Base-by-base conservation (phyloP, 495 filamentous ascomycete species). In the Podospora tetraspora region DNA sequence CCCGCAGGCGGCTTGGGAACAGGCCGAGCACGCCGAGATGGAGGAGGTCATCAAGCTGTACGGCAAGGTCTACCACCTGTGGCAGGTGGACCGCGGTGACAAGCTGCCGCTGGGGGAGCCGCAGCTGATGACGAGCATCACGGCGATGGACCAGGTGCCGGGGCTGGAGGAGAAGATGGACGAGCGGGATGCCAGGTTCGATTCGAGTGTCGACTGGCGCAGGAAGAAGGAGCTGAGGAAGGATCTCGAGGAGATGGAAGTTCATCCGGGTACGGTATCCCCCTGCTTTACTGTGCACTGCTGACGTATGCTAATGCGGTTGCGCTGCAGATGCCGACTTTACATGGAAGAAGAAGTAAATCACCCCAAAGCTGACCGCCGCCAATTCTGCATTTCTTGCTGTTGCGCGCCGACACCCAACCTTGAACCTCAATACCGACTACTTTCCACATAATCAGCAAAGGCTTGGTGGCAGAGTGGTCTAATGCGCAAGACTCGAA, bases 61-160 rank as follows among this genome's bases (percentile, higher is more conserved):
- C 69, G 93, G 92, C n/a, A 96, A 96, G 78, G 87, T 89, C n/a
- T 97, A 89, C 79, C 93, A 93, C 74, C 80, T 95, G 62, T 97
- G 93, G 93, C 92, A 96, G 83, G 85, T 89, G 29, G 92, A 96
- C 75, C 80, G 87, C n/a, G 92, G 94, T 7, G 86, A 95, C 73
- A 75, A 85, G 70, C 71, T 97, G 71, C 91, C 92, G 23, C 73
- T 95, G 66, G 92, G 92, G 0, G 79, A 81, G 77, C 91, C 92
- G 68, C 78, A 90, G 80, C 79, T 96, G 69, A 94, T 95, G 92
- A 87, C 84, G 57, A 93, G 90, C 74, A 90, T 89, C 73, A 89
- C 85, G 13, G 77, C 79, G 5, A 78, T 84, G 43, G 85, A 82
- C 13, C 87, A 87, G 74, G 78, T 89, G 23, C 73, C 80, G 9